Base-by-base conservation (phyloP, 2,329 filamentous ascomycete genomes). In the Diaporthe sp. region DNA sequence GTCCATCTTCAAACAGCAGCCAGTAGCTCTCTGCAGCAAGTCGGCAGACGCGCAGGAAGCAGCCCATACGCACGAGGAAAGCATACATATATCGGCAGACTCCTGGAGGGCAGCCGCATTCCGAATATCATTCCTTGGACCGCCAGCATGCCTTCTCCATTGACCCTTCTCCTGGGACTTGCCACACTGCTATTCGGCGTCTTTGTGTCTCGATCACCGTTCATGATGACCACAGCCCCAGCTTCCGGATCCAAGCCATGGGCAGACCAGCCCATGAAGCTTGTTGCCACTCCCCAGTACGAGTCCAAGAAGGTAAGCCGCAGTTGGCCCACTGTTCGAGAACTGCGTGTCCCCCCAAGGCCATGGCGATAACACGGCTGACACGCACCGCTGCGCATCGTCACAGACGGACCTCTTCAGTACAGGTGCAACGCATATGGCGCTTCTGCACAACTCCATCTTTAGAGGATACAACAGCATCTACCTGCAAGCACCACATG, bases 401-500 rank as follows among this genome's bases (percentile, higher is more conserved):
- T 6, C 19, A 31, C 76, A 90, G 87, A 88, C 87, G 51, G 90
- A 92, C 79, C 85, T 91, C 78, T 92, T 91, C 82, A 90, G 89
- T 1, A 86, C 85, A 0, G 89, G 89, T 31, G 90, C 91, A 0
- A 90, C 90, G 22, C 89, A 92, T 82, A 92, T 92, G 90, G 86
- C 87, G 4, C 82, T 92, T 71, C 84, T 91, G 68, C 90, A 93
- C 85, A 93, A 93, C 79, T 84, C 88, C 74, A 89, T 93, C 79
- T 88, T 92, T 77, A 89, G 91, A 57, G 90, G 90, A 72, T 91
- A 90, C 85, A 93, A 93, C 82, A 89, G 87, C 79, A 91, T 93
- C 80, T 91, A 90, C 80, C 86, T 88, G 55, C 91, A 92, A 81
- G 90, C 90, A 0, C 86, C 87, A 15, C 84, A 88, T 78, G 82